Evolutionary conservation across 805 yeast species (phyloP), one percentile per base, ranked within the genome.

Genomic region (Metahyphopichia silvanorum): DNA sequence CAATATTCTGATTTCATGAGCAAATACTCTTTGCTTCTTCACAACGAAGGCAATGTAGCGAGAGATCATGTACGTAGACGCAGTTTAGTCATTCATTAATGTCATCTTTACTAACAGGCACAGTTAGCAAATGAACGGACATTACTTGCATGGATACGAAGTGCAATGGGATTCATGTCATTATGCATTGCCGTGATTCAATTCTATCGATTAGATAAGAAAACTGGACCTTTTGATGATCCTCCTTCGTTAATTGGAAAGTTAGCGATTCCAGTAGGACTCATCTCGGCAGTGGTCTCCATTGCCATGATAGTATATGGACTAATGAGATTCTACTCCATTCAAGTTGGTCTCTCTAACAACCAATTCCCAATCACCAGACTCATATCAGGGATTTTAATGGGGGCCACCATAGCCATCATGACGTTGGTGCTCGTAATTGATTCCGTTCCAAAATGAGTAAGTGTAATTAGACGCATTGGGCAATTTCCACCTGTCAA

Each of bases 51-150:
- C 11, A 51, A 63, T 13, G 60, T 55, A 5, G 71, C 71, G 3
- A 43, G 69, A 30, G 71, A 64, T 42, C 68, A 64, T 34, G 57
- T 55, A 52, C 25, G 60, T 54, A 42, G 25, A 21, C 16, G 16
- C 21, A 16, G 24, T 17, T 4, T 10, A 9, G 6, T 25, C n/a
- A 23, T 13, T 9, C 26, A 11, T 13, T n/a, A 16, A 15, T 6
- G 27, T n/a, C n/a, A n/a, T n/a, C n/a, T 10, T 17, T 46, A 46
- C 51, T 45, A 44, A 49, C 50, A 23, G 25, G 9, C 20, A 4
- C 21, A 54, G 60, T 17, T 60, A 38, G 62, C 66, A 22, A 59
- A 58, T 36, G 65, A 60, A 34, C 37, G 65, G 18, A 59, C 66
- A 7, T 37, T 59, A 19, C 43, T 60, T 6, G 45, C 57, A 4